Conservation (phyloP, 2,329 filamentous ascomycete genomes). For the Lasiodiplodia sp. region DNA sequence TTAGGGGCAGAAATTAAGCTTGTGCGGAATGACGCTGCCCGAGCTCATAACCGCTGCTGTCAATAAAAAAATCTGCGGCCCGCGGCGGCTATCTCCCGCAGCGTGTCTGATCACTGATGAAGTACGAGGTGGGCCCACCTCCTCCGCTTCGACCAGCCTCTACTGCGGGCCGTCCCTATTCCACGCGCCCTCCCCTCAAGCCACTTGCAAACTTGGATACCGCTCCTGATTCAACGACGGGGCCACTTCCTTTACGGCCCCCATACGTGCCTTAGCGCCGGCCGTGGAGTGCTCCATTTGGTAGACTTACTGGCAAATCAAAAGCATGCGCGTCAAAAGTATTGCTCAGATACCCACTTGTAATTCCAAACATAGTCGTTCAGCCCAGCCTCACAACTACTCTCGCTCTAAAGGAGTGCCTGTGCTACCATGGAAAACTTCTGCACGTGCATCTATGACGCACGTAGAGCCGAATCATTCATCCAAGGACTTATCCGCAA, state of each 20-base stretch:
- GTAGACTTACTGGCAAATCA: not conserved
- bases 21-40: not conserved
- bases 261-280: not conserved
- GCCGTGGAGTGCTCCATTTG: not conserved
- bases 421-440: not conserved
- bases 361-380: not conserved
- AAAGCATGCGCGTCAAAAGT: too few relatives aligned
- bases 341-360: not conserved
- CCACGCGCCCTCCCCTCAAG: not conserved
- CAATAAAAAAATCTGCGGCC: not conserved
- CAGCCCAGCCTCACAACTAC: not conserved
- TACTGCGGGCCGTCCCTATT: conserved; percentile 10
- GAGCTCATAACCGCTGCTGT: not conserved
- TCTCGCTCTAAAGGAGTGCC: not conserved
- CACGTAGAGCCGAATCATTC: not conserved
- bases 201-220: not conserved
- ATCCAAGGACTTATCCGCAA: not conserved
- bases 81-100: conserved; percentile 6
- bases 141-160: not conserved
- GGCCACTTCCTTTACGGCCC: not conserved
- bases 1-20: not conserved
- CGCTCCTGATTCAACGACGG: not conserved
- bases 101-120: not conserved
- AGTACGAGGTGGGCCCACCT: conserved; percentile 14
- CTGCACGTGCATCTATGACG: not conserved